Base-by-base conservation (phyloP, 2,329 filamentous ascomycete species). In the Colletotrichum siamense region DNA sequence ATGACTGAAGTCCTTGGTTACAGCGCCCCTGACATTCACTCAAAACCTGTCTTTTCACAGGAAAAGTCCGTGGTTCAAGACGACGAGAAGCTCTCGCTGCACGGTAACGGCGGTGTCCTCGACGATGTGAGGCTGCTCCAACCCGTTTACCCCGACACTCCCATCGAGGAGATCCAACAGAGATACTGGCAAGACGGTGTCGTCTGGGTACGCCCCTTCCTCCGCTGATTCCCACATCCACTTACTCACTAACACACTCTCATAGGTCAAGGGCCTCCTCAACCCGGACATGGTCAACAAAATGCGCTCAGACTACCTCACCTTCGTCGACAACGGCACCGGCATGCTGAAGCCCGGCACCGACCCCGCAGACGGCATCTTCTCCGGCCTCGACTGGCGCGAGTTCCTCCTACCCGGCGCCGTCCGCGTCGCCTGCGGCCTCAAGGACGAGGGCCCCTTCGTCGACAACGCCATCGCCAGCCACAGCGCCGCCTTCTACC, bases 291-390 rank as follows among this genome's bases (percentile, higher is more conserved):
- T 64, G 61, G 61, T 64, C 32, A 39, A 64, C n/a, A 24, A 64
- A 34, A 39, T 64, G 61, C 61, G 61, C n/a, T 64, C 61, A n/a
- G 61, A 64, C 32, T 64, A 64, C 32, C 61, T 64, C 30, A 36
- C 12, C 32, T 64, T 64, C 32, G 61, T 64, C 32, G 2, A 62
- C 59, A 10, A 15, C 18, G 59, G 59, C 59, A 34, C 28, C 26
- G 59, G 59, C 26, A 62, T 62, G 28, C 59, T 62, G 26, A 62
- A 62, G 28, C 59, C 59, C 28, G 59, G 28, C 28, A 62, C 18
- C 18, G 28, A 62, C 18, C 59, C 59, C 18, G 59, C 28, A 2
- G 59, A 62, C 28, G 59, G 28, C 59, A 62, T 62, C 28, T 62
- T 62, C 59, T 62, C 59, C 28, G 59, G 59, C 28, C 24, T 26